Base-by-base conservation (phyloP, 2,329 filamentous ascomycete genomes). In the Teratosphaeriaceae sp. region DNA sequence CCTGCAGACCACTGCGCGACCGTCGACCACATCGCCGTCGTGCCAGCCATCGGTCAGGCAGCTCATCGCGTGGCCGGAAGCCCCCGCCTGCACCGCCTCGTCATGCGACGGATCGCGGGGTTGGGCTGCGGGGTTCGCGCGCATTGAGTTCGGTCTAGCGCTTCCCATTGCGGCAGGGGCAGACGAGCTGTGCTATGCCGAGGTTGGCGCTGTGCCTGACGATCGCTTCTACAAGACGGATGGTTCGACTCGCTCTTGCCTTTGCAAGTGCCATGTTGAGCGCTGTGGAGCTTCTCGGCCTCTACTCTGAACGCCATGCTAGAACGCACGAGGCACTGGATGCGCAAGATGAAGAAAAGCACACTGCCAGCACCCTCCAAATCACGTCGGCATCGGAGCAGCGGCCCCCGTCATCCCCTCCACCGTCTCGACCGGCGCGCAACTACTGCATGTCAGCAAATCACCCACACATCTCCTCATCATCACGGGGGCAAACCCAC, bases 381-480 rank as follows among this genome's bases (percentile, higher is more conserved):
- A 3, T 30, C 42, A 57, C 24, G 55, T 63, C 33, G 53, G 58
- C 45, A 48, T 47, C 3, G 60, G 60, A 21, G 59, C 60, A 5
- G 54, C 59, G 2, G 49, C 41, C 24, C 61, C 61, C 18, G 60
- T 62, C 43, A 64, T 52, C 21, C 50, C 60, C 2, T 68, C 67
- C 27, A 62, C 61, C 31, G 72, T 67, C 30, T 88, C 85, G 6
- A 94, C 85, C 0, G 89, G 88, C 29, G 86, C 84, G 64, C 89
- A 96, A 8, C 59, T 62, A 38, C 18, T 15, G 37, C 16, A 39
- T 37, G 34, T 37, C 30, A 47, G 13, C 9, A 27, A 19, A 15
- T 15, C 41, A 15, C 29, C 34, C 5, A 27, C 26, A 12, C 33
- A 13, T 3, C 26, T 15, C 6, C n/a, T 4, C 24, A 12, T 20